phyloP scores from a whole-genome alignment of 208 protist species.

The Jaenimonas drosophilae region DNA sequence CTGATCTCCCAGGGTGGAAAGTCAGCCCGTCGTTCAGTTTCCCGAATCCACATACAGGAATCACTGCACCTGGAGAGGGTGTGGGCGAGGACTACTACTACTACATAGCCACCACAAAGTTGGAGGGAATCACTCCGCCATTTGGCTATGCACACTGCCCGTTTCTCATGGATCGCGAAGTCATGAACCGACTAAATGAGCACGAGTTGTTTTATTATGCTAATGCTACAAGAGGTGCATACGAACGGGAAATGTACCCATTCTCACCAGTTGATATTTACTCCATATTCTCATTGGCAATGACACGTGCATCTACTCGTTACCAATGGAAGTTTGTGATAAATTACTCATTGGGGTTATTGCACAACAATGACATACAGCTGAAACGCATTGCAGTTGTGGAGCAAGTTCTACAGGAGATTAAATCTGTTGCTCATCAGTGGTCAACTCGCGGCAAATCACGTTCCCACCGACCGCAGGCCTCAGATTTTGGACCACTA shows the following conservation, averaged over 20 bases:
- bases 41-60: constrained; percentile 1
- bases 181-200: constrained; percentile 10
- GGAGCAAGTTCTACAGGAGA: too few species aligned
- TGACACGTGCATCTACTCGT: constrained; percentile 9
- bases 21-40: constrained; percentile 5
- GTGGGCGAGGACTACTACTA: constrained; percentile 11
- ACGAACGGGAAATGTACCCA: constrained; percentile 15
- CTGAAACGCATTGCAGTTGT: not conserved
- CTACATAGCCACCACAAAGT: constrained; percentile 4
- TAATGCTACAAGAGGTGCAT: constrained; percentile 11
- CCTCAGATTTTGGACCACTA: too few species aligned
- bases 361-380: not conserved
- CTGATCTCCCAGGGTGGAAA: too few species aligned
- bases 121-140: constrained; percentile 13
- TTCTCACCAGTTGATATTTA: constrained; percentile 15
- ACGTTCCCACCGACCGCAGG: too few species aligned
- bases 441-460: too few species aligned
- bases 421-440: too few species aligned
- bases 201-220: constrained; percentile 11
- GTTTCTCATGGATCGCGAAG: constrained; percentile 10
- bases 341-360: not conserved
- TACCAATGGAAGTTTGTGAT: constrained; percentile 5
- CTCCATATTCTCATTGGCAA: constrained; percentile 8
- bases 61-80: constrained; percentile 3
- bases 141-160: constrained; percentile 17